Evolutionary conservation across 352 stramenopile genomes (phyloP), one percentile per base, ranked within the genome.

Genomic region (Globisporangium nunn): DNA sequence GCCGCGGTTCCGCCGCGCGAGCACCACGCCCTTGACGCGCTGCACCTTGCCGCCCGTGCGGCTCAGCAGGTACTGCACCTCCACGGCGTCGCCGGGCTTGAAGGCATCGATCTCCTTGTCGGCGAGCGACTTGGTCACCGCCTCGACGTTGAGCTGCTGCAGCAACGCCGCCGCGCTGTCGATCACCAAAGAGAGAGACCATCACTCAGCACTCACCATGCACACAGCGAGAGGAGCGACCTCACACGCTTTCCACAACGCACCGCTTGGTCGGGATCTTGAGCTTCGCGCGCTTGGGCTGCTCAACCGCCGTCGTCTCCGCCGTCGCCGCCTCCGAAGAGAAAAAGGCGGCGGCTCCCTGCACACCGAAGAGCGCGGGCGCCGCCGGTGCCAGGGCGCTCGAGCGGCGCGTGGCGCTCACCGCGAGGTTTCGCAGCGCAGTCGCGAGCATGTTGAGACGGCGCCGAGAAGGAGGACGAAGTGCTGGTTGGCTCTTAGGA

Each of bases 51-150:
- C 66, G 40, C 76, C 70, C 37, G 80, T 89, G 58, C 82, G 85
- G 64, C 70, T 93, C 50, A 91, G 64, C 54, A 91, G 52, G 67
- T 91, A 93, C 61, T 88, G 78, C 57, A 93, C 82, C 58, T 91
- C 82, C 30, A 93, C 82, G 31, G 82, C 74, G 56, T 93, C 82
- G 15, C 82, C 82, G 2, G 82, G 82, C 64, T 85, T 83, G 57
- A 93, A 93, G 30, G 65, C 63, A 45, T 77, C 80, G 31, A 93
- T 85, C 39, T 85, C 67, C 61, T 91, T 90, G 46, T 64, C 71
- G 45, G 75, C 63, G 44, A 76, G 58, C 35, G 75, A 66, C 62
- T 90, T 91, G 39, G 72, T 68, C 35, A 91, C 82, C 49, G 67
- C 79, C 56, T 91, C 82, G 37, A 62, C 53, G 59, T 93, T 77